Conservation (phyloP, 495 filamentous ascomycete species). For the Hypoxylon crocopeplum region DNA sequence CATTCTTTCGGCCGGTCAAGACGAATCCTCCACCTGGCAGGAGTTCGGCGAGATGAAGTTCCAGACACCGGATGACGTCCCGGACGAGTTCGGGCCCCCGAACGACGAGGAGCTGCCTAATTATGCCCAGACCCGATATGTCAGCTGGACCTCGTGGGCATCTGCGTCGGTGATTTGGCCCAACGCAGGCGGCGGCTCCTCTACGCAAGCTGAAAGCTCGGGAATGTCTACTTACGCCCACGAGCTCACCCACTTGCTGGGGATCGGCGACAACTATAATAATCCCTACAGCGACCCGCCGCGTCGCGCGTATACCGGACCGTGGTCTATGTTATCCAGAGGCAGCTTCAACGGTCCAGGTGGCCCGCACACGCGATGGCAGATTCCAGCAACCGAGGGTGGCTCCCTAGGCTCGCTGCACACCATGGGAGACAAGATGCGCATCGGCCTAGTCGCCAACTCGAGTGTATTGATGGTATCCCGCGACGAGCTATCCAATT, state of each 20-base stretch:
- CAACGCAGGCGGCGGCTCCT: constrained; percentile 50
- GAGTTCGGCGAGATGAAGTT: constrained; percentile 55
- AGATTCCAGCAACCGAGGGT: constrained; percentile 47
- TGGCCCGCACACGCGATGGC: constrained; percentile 52
- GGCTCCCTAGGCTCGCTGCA: constrained; percentile 49
- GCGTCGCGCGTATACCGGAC: constrained; percentile 48
- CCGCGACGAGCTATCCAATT: constrained; percentile 40
- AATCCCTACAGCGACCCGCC: constrained; percentile 48
- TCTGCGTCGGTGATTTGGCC: constrained; percentile 49
- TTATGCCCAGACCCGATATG: constrained; percentile 48
- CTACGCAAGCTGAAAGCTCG: constrained; percentile 52
- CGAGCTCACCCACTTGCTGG: constrained; percentile 49
- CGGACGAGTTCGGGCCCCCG: constrained; percentile 49
- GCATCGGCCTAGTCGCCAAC: constrained; percentile 44
- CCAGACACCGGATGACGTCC: constrained; percentile 43
- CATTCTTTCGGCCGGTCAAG: constrained; percentile 52
- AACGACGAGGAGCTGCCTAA: constrained; percentile 40
- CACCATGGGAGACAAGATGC: constrained; percentile 50
- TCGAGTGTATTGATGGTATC: constrained; percentile 44
- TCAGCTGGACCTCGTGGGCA: constrained; percentile 51
- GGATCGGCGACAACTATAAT: constrained; percentile 54
- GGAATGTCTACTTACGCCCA: constrained; percentile 51
- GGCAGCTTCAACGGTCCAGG: constrained; percentile 53
- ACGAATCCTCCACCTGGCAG: constrained; percentile 54
- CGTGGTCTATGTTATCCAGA: constrained; percentile 48